Evolutionary conservation across 345 rosid species (phyloP), one percentile per base, ranked within the genome.

Genomic region (Physaria fendleri): DNA sequence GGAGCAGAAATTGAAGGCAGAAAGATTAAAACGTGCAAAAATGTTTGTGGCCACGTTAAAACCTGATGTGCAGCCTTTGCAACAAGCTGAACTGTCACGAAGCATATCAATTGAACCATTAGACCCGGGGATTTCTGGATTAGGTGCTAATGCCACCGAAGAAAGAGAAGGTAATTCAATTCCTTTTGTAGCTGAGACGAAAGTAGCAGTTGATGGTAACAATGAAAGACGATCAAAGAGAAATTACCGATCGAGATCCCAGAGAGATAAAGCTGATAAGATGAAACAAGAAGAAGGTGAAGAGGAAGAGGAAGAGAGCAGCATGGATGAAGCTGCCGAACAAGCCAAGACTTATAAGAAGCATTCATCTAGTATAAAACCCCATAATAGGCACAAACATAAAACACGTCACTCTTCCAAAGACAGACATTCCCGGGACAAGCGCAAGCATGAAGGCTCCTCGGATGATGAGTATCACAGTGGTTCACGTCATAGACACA

Each of bases 21-120:
- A 89, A 71, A 83, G 99, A 72, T 78, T 93, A 69, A 93, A 78
- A 71, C 91, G 99, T 21, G 99, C 99, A 41, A 93, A 89, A 75
- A 76, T 87, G 86, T 89, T 93, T 71, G 78, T 91, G 46, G 82
- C 97, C 69, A 73, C 79, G 95, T 54, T 93, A 32, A 87, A 80
- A 78, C 61, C 69, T 52, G 80, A 81, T 65, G 75, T 78, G 57
- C 81, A 71, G 38, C 78, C 91, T 2, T 56, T 57, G 10, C 82
- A 78, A 66, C 85, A 81, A 68, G 65, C 75, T 56, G 82, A 81
- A 66, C 17, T 68, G 39, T 47, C 56, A n/a, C 74, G 75, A 4
- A 72, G 80, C 50, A 55, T 70, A 66, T 84, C 97, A 0, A 77
- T 72, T 2, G 90, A 81, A 62, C 88, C 77, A 5, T 62, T 78